Evolutionary conservation across 1,284 basidiomycete genomes (phyloP).

Genomic region (Mycena sp.): DNA sequence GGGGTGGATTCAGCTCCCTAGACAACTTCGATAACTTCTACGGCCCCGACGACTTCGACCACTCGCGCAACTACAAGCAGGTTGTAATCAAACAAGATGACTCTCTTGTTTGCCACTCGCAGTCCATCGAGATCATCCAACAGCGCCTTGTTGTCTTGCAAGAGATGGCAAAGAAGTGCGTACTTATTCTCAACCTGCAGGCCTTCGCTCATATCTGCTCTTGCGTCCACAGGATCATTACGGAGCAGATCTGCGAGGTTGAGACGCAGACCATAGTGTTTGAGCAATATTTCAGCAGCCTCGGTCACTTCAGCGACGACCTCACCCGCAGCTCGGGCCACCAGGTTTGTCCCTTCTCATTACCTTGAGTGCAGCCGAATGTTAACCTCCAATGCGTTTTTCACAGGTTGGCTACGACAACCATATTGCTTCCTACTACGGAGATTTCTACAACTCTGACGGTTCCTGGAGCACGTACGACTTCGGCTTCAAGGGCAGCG

Average conservation of each 20-base stretch:
- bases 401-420: slow-evolving; percentile 25
- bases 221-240: slow-evolving; percentile 44
- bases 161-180: slow-evolving; percentile 53
- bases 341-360: slow-evolving; percentile 29
- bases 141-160: slow-evolving; percentile 52
- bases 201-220: slow-evolving; percentile 1
- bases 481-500: not conserved
- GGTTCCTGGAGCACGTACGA: slow-evolving; percentile 25
- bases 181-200: not conserved
- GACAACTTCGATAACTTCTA: slow-evolving; percentile 52
- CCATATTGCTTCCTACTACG: slow-evolving; percentile 19
- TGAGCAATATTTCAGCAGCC: slow-evolving; percentile 39
- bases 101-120: slow-evolving; percentile 48
- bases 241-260: slow-evolving; percentile 44
- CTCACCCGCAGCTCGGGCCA: slow-evolving; percentile 37
- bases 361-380: not conserved
- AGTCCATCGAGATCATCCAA: slow-evolving; percentile 49
- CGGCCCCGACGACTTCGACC: slow-evolving; percentile 48
- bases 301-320: slow-evolving; percentile 40
- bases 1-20: slow-evolving; percentile 46
- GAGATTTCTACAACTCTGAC: slow-evolving; percentile 27
- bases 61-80: slow-evolving; percentile 44
- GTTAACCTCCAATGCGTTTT: too few species aligned
- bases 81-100: slow-evolving; percentile 44
- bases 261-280: slow-evolving; percentile 45